Evolutionary conservation across 2,329 filamentous ascomycete genomes (phyloP), one percentile per base, ranked within the genome.

Genomic region (Fusarium succisae): DNA sequence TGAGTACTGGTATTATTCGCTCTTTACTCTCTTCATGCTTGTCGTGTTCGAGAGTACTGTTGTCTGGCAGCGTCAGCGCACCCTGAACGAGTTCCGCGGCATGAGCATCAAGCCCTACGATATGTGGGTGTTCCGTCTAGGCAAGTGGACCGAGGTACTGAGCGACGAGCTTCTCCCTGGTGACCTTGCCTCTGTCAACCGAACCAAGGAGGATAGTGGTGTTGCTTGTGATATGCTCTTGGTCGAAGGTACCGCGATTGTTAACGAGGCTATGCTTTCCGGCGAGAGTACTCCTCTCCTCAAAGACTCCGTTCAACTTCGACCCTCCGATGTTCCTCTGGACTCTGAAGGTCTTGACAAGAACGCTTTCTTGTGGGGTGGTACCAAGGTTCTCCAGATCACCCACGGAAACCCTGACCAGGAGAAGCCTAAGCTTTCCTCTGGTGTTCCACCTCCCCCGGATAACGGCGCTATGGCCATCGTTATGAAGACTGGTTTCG

Each of bases 101-200:
- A 99, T 99, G 97, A 97, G 94, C 87, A 98, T 99, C 85, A 98
- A 99, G 87, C 97, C 96, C 18, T 98, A 98, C 82, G 93, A 96
- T 70, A 91, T 98, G 76, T 97, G 93, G 88, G 96, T 96, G 14
- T 97, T 93, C 85, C 91, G 97, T 66, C 87, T 94, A 76, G 92
- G 93, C 80, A 94, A 93, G 81, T 99, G 96, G 96, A 88, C 89
- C 77, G 93, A 98, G 84, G 90, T 95, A 57, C 91, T 92, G 80
- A 98, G 95, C 81, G 96, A 99, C 84, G 93, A 94, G 81, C 91
- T 99, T 63, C 88, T 99, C 13, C 96, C 96, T 4, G 96, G 96
- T 41, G 96, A 99, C 79, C 88, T 99, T 51, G 95, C 96, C 55
- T 98, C 96, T 17, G 95, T 97, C 32, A 92, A 92, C 69, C 92